phyloP scores from a whole-genome alignment of 2,329 filamentous ascomycete genomes.

The Clarireedia paspali region DNA sequence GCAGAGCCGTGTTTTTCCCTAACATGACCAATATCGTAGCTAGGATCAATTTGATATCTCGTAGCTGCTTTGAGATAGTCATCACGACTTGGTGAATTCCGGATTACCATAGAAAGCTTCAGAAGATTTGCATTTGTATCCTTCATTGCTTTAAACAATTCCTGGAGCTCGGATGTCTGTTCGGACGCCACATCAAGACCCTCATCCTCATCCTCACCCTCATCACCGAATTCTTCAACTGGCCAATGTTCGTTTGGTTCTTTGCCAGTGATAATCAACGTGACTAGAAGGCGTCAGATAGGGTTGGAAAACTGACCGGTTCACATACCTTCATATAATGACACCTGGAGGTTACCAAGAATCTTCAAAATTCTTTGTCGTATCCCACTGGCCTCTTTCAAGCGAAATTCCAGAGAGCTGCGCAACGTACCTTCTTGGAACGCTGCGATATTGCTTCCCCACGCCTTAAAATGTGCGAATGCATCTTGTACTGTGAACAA shows the following conservation, averaged over 20 bases:
- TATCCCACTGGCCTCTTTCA: slow-evolving; percentile 19
- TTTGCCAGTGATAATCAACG: slow-evolving; percentile 14
- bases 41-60: slow-evolving; percentile 11
- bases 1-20: slow-evolving; percentile 18
- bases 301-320: neutral
- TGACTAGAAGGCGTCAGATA: slow-evolving; percentile 7
- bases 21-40: slow-evolving; percentile 19
- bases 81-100: slow-evolving; percentile 18
- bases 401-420: slow-evolving; percentile 20
- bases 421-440: slow-evolving; percentile 11
- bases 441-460: slow-evolving; percentile 21
- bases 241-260: slow-evolving; percentile 17
- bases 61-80: slow-evolving; percentile 24
- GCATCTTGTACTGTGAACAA: slow-evolving; percentile 12
- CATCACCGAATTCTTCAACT: slow-evolving; percentile 11
- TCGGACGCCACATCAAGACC: neutral
- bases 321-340: slow-evolving; percentile 13
- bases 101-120: slow-evolving; percentile 22
- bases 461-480: slow-evolving; percentile 17
- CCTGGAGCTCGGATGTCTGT: slow-evolving; percentile 19
- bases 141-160: slow-evolving; percentile 18
- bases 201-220: slow-evolving; percentile 9
- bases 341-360: slow-evolving; percentile 17
- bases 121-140: slow-evolving; percentile 17
- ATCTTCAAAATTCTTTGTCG: slow-evolving; percentile 15